A percentile compares a stretch with the other conserved stretches of the same genome.
phyloP scores from a whole-genome alignment of 1,284 basidiomycete genomes.

The Malassezia vespertilionis region DNA sequence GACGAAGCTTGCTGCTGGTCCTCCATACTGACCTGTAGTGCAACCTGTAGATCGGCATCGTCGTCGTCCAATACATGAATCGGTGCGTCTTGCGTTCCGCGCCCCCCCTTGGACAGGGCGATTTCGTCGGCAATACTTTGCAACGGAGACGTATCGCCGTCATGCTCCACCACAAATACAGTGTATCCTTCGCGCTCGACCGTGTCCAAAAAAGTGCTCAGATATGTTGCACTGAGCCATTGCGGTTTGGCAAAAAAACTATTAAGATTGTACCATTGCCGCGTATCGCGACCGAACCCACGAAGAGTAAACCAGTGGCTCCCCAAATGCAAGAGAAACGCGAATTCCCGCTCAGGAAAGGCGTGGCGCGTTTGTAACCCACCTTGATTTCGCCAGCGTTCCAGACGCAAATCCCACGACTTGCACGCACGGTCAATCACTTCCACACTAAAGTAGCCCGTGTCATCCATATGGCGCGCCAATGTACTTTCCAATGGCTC shows the following conservation, averaged over 20 bases:
- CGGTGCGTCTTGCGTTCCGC: not conserved
- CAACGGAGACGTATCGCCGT: not conserved
- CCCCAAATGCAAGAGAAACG: slow-evolving; percentile 42
- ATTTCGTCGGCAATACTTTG: slow-evolving; percentile 8
- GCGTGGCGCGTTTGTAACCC: not conserved
- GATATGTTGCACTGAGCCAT: slow-evolving; percentile 38
- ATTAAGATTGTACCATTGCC: slow-evolving; percentile 32
- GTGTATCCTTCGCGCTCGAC: slow-evolving; percentile 38
- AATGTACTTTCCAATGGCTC: slow-evolving; percentile 20
- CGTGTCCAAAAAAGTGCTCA: slow-evolving; percentile 37
- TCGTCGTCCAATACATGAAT: slow-evolving; percentile 15
- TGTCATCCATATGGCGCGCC: slow-evolving; percentile 42
- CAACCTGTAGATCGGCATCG: slow-evolving; percentile 33
- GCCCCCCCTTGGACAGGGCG: not conserved
- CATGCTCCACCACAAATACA: slow-evolving; percentile 31
- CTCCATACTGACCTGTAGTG: slow-evolving; percentile 29
- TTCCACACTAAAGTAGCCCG: slow-evolving; percentile 38
- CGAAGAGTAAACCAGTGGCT: slow-evolving; percentile 43
- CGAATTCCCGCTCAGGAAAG: slow-evolving; percentile 33
- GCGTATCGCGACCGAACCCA: slow-evolving; percentile 24
- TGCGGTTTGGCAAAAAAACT: slow-evolving; percentile 30
- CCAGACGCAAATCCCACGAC: slow-evolving; percentile 20
- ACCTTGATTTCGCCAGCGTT: slow-evolving; percentile 15
- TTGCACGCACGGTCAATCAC: slow-evolving; percentile 37
- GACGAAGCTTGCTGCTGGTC: too few relatives aligned